Conservation (phyloP, 2,329 filamentous ascomycete genomes). For the Xenoacremonium recifei region DNA sequence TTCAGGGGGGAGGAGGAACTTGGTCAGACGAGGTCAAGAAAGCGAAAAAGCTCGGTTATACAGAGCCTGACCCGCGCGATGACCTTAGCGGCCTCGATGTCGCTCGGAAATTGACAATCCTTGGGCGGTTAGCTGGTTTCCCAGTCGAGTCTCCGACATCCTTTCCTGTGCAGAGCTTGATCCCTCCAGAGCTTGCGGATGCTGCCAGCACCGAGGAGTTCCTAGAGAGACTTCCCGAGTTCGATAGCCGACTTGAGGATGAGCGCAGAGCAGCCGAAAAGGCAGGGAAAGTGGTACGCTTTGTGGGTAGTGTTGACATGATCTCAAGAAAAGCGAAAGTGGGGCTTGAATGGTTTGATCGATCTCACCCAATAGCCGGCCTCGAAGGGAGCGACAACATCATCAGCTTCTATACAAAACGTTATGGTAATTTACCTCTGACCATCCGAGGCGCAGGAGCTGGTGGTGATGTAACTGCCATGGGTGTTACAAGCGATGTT, state of each 20-base stretch:
- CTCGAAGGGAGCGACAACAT: conserved; percentile 98
- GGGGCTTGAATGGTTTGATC: conserved; percentile 85
- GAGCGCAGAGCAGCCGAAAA: conserved; percentile 81
- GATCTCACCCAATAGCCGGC: conserved; percentile 85
- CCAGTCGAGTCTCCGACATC: conserved; percentile 78
- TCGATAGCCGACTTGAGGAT: conserved; percentile 86
- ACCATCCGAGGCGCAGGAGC: conserved; percentile 95
- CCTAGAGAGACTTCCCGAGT: conserved; percentile 73
- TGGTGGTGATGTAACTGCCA: conserved; percentile 92
- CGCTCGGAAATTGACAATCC: conserved; percentile 95
- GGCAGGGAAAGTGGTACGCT: conserved; percentile 88
- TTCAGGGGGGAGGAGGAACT: conserved; percentile 67
- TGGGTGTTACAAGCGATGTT: conserved; percentile 91
- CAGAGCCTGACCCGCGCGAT: conserved; percentile 82
- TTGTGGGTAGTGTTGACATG: conserved; percentile 91
- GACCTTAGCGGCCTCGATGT: conserved; percentile 88
- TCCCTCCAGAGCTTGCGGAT: conserved; percentile 81
- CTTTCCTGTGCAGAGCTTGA: conserved; percentile 92
- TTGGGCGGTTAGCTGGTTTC: conserved; percentile 82
- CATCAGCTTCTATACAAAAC: conserved; percentile 96
- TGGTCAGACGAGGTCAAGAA: conserved; percentile 92
- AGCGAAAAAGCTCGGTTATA: conserved; percentile 91
- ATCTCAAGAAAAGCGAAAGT: conserved; percentile 81
- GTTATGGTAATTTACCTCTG: conserved; percentile 86
- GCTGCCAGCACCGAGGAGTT: conserved; percentile 81